phyloP scores from a whole-genome alignment of 2,329 filamentous ascomycete genomes.

The Monilinia fructigena region DNA sequence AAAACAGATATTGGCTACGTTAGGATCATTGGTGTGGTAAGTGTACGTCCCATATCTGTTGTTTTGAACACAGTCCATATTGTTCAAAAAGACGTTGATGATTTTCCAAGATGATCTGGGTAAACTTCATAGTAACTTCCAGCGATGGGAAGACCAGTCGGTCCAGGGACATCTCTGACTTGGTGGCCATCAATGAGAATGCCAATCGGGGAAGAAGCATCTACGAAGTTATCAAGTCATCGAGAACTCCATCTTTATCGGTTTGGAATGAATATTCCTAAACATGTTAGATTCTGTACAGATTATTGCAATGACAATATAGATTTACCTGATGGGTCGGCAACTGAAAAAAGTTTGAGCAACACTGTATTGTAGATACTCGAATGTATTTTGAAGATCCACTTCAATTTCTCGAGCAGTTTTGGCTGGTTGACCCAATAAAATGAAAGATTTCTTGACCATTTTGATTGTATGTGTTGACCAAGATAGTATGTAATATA shows the following conservation, averaged over 20 bases:
- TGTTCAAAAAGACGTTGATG: constrained; percentile 44
- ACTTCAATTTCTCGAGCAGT: constrained; percentile 24
- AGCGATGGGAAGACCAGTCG: constrained; percentile 41
- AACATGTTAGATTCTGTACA: not conserved
- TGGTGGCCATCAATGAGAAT: constrained; percentile 28
- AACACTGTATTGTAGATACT: constrained; percentile 25
- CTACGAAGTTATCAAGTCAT: constrained; percentile 26
- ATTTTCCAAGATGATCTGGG: constrained; percentile 46
- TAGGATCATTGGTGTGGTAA: constrained; percentile 43
- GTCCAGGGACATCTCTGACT: constrained; percentile 34
- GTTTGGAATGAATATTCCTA: constrained; percentile 30
- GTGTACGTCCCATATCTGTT: constrained; percentile 41
- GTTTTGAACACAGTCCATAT: constrained; percentile 43
- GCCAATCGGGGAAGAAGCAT: constrained; percentile 25
- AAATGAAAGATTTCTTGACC: constrained; percentile 22
- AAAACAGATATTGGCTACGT: constrained; percentile 40
- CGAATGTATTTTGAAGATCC: constrained; percentile 26
- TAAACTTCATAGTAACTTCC: constrained; percentile 44
- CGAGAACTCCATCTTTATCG: constrained; percentile 26
- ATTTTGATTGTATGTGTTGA: not conserved
- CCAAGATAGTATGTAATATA: not conserved
- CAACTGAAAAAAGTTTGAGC: constrained; percentile 25
- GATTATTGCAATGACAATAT: not conserved
- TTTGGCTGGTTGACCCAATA: constrained; percentile 23
- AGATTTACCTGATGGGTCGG: constrained; percentile 25